Evolutionary conservation across 768 basidiomycete genomes (phyloP), one percentile per base, ranked within the genome.

Genomic region (Leccinum rimulosum): DNA sequence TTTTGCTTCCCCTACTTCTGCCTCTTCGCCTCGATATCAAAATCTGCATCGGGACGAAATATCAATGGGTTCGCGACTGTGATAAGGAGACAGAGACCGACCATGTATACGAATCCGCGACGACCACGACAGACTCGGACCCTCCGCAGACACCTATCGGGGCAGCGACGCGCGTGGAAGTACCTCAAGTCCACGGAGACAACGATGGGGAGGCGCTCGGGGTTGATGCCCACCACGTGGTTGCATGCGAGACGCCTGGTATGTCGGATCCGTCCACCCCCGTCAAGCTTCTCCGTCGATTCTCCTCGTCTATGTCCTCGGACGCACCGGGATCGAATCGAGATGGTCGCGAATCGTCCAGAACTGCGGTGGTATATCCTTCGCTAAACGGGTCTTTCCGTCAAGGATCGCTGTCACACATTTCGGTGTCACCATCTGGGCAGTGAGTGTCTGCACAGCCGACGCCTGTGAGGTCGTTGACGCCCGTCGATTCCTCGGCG

Each of bases 101-200:
- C 40, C 64, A 68, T 38, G 68, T 58, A n/a, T 66, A 70, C 12
- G 68, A 69, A 36, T 69, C 68, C 4, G 57, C 67, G 9, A 69
- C 68, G 19, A 71, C 68, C 1, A 71, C 69, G 3, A 69, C 68
- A 8, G 68, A 69, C 56, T 69, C 68, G 6, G 68, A 68, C 57
- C 64, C 67, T 15, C 69, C 68, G 4, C 64, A 68, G 12, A 69
- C 68, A n/a, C 69, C 68, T 19, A 35, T 68, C 49, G 69, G 69
- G 25, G 43, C 50, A 45, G 9, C 35, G 8, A 60, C 57, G 17
- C 57, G 60, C 12, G 47, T 57, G 6, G 59, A 57, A 36, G 50
- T 33, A 4, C 31, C 55, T 2, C 60, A 36, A 45, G 50, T 63
- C 35, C 57, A 56, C 31, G 64, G 59, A 35, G 69, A 66, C 49